These are phyloP conservation scores for Dryadomyces quercus-mongolicae DNA, from an alignment of 2,329 filamentous ascomycete genomes.

Conservation along the genomic window DNA sequence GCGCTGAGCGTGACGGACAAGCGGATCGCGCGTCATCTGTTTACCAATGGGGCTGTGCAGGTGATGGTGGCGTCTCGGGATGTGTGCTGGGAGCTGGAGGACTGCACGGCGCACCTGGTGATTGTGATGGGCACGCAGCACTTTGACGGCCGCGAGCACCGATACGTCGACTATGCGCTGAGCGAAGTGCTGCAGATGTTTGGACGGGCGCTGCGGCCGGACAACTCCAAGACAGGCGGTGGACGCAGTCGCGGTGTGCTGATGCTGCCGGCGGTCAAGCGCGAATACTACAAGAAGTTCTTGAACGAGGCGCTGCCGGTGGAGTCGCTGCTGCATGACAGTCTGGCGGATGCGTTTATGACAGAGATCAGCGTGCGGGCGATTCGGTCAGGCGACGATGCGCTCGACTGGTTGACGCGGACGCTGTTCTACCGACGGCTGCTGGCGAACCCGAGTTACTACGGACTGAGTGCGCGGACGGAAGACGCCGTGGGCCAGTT, in stretches of 20 bases:
- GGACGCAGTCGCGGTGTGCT: slow-evolving; percentile 83
- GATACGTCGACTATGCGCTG: slow-evolving; percentile 92
- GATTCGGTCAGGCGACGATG: slow-evolving; percentile 89
- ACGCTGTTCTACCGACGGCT: slow-evolving; percentile 96
- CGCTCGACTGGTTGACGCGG: slow-evolving; percentile 96
- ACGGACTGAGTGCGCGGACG: slow-evolving; percentile 75
- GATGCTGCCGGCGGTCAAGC: slow-evolving; percentile 89
- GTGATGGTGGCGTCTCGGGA: slow-evolving; percentile 68
- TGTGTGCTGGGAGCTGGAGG: slow-evolving; percentile 81
- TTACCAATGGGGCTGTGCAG: slow-evolving; percentile 79
- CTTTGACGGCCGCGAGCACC: slow-evolving; percentile 91
- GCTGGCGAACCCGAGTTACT: slow-evolving; percentile 92
- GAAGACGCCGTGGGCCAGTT: slow-evolving; percentile 91
- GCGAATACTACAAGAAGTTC: slow-evolving; percentile 99
- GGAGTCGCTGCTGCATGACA: slow-evolving; percentile 85
- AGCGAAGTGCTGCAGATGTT: slow-evolving; percentile 97
- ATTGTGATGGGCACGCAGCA: slow-evolving; percentile 97
- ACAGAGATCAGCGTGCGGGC: slow-evolving; percentile 95
- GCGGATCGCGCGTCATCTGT: slow-evolving; percentile 86
- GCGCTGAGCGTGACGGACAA: slow-evolving; percentile 81
- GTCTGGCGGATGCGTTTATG: slow-evolving; percentile 90
- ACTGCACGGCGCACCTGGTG: slow-evolving; percentile 78
- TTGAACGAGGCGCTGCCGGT: slow-evolving; percentile 90
- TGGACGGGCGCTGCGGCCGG: slow-evolving; percentile 73
- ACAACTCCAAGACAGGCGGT: slow-evolving; percentile 38